A percentile compares a stretch with the other conserved stretches of the same genome.
These are phyloP conservation scores for Meredithiella fracta DNA, from an alignment of 2,329 filamentous ascomycete genomes.

Conservation along the genomic window DNA sequence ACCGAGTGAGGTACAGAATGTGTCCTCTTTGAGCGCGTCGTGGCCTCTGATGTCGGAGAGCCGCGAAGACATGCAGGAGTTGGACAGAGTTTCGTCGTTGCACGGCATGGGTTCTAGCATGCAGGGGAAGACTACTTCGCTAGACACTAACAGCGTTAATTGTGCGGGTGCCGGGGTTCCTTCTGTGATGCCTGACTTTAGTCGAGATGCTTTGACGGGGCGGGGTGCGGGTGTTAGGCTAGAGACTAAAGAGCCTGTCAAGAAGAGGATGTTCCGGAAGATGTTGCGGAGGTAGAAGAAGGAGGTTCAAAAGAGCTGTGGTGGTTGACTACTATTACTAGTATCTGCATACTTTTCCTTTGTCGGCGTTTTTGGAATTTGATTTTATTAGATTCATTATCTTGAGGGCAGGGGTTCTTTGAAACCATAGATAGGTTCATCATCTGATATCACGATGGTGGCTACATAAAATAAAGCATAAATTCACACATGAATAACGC, in stretches of 20 bases:
- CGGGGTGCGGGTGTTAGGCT: neutral
- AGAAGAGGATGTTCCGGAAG: neutral
- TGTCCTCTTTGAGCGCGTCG: neutral
- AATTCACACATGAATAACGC: too few species aligned
- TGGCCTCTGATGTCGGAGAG: slow-evolving; percentile 7
- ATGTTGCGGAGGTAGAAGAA: neutral
- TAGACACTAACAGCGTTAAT: slow-evolving; percentile 10
- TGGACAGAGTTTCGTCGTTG: slow-evolving; percentile 6
- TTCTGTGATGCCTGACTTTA: slow-evolving; percentile 3
- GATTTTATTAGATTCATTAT: too few species aligned
- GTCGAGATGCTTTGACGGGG: neutral
- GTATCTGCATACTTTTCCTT: neutral
- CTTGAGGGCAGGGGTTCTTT: too few species aligned
- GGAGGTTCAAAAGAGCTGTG: neutral
- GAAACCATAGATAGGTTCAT: too few species aligned
- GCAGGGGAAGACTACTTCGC: neutral
- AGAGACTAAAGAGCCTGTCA: neutral
- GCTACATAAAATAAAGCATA: too few species aligned
- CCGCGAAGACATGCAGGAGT: neutral
- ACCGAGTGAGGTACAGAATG: neutral
- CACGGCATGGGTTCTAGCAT: neutral
- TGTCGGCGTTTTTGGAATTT: neutral
- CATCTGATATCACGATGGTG: too few species aligned
- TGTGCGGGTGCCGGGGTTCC: slow-evolving; percentile 3
- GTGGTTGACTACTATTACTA: neutral